Evolutionary conservation across 2,329 filamentous ascomycete genomes (phyloP).

Genomic region (Thelonectria discophora): DNA sequence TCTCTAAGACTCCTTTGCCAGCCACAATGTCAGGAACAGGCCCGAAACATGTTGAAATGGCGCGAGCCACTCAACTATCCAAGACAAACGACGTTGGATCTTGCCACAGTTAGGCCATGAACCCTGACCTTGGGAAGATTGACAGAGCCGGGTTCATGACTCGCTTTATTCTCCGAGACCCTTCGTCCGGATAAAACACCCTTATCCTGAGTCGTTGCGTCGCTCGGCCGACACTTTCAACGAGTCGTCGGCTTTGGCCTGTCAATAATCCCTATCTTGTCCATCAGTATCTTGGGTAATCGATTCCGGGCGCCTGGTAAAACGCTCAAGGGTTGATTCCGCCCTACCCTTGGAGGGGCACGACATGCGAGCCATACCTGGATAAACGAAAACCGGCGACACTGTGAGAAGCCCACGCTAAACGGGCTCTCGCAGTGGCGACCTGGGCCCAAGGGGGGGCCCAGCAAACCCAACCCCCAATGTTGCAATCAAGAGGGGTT

Average conservation of each 20-base stretch:
- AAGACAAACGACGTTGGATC: neutral
- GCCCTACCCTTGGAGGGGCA: too few relatives aligned
- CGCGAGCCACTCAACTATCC: neutral
- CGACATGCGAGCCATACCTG: neutral
- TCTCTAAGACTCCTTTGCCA: neutral
- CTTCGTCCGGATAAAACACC: neutral
- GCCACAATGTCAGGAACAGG: neutral
- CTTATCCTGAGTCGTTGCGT: neutral
- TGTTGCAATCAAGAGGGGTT: neutral
- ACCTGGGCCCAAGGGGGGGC: neutral
- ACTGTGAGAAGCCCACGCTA: neutral
- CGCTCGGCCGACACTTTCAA: neutral
- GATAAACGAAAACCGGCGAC: neutral
- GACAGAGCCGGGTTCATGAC: neutral
- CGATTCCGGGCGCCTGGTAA: neutral
- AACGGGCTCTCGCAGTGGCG: neutral
- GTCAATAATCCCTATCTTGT: neutral
- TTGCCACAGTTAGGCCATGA: neutral
- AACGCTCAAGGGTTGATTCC: neutral
- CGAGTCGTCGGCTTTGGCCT: neutral
- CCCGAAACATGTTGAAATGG: neutral
- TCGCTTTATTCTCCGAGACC: neutral
- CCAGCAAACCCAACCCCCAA: neutral
- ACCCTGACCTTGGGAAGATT: neutral
- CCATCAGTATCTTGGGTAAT: neutral